Evolutionary conservation across 495 filamentous ascomycete genomes (phyloP).

Genomic region (Penicillium lividum): DNA sequence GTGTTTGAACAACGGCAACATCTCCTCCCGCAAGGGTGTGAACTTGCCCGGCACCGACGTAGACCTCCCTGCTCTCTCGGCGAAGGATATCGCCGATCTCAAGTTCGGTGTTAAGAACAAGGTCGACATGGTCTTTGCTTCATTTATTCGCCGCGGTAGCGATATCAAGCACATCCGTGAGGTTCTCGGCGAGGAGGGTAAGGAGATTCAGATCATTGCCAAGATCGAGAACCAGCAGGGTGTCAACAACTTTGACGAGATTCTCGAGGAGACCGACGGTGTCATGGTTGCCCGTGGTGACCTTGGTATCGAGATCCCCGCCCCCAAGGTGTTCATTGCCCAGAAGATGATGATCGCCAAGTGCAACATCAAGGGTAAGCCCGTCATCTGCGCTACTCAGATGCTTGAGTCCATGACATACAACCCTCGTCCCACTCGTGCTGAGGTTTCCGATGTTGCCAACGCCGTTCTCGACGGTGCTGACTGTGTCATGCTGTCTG

Average conservation of each 20-base stretch:
- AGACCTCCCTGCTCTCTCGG: slow-evolving; percentile 95
- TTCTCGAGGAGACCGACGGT: slow-evolving; percentile 93
- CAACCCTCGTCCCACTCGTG: slow-evolving; percentile 96
- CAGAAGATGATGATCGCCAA: slow-evolving; percentile 99
- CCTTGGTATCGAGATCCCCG: slow-evolving; percentile 96
- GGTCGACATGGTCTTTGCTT: slow-evolving; percentile 98
- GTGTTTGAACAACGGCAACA: slow-evolving; percentile 95
- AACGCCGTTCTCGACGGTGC: slow-evolving; percentile 97
- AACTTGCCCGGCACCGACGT: slow-evolving; percentile 98
- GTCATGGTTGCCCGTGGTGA: slow-evolving; percentile 99
- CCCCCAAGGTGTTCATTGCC: slow-evolving; percentile 96
- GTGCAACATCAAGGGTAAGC: slow-evolving; percentile 99
- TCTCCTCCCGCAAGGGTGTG: slow-evolving; percentile 97
- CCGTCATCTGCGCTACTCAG: slow-evolving; percentile 90
- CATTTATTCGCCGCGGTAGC: slow-evolving; percentile 90
- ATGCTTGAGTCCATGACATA: slow-evolving; percentile 99
- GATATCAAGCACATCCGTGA: slow-evolving; percentile 92
- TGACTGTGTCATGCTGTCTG: slow-evolving; percentile 99
- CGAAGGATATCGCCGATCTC: slow-evolving; percentile 94
- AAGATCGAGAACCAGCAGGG: slow-evolving; percentile 99
- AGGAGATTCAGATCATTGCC: slow-evolving; percentile 98
- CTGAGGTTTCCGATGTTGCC: slow-evolving; percentile 96
- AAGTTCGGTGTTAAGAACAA: slow-evolving; percentile 95
- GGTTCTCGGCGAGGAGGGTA: slow-evolving; percentile 87
- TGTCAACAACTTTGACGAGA: slow-evolving; percentile 98